These are phyloP conservation scores for Mycena vitilis DNA, from an alignment of 768 basidiomycete genomes.

Conservation along the genomic window DNA sequence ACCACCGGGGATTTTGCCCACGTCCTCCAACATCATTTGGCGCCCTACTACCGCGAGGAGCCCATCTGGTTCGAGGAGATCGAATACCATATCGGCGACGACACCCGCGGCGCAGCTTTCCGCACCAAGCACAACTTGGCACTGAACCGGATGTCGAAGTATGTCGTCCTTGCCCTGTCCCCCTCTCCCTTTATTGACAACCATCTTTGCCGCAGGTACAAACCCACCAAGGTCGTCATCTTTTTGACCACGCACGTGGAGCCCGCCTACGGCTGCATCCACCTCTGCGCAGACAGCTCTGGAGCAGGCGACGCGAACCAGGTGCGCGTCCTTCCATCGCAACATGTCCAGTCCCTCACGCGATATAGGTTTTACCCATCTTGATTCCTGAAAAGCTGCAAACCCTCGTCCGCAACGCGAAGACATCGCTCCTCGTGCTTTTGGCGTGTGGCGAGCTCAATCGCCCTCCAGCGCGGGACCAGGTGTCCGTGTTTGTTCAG, in stretches of 20 bases:
- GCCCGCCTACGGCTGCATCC: not conserved
- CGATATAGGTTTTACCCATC: too few species aligned
- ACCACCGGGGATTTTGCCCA: too few species aligned
- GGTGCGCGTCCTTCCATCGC: too few species aligned
- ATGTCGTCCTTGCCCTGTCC: not conserved
- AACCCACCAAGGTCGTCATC: not conserved
- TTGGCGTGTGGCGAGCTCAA: not conserved
- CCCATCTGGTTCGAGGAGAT: too few species aligned
- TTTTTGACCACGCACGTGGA: slow-evolving; percentile 1
- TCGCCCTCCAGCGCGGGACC: not conserved
- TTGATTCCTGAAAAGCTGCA: not conserved
- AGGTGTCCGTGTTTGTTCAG: not conserved
- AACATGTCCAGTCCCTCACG: too few species aligned
- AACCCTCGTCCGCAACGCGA: not conserved
- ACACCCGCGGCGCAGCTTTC: too few species aligned
- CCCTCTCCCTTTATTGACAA: not conserved
- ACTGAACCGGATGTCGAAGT: not conserved
- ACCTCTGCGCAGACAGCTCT: too few species aligned
- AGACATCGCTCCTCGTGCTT: not conserved
- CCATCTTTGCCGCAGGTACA: not conserved
- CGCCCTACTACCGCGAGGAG: too few species aligned
- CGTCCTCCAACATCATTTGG: too few species aligned
- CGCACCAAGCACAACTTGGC: not conserved
- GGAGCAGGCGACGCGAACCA: too few species aligned
- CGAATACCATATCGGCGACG: too few species aligned